Percentiles rank a stretch among this genome's conserved stretches.
These are phyloP conservation scores for Trichoderma koningiopsis DNA, from an alignment of 2,329 filamentous ascomycete genomes.

Conservation along the genomic window DNA sequence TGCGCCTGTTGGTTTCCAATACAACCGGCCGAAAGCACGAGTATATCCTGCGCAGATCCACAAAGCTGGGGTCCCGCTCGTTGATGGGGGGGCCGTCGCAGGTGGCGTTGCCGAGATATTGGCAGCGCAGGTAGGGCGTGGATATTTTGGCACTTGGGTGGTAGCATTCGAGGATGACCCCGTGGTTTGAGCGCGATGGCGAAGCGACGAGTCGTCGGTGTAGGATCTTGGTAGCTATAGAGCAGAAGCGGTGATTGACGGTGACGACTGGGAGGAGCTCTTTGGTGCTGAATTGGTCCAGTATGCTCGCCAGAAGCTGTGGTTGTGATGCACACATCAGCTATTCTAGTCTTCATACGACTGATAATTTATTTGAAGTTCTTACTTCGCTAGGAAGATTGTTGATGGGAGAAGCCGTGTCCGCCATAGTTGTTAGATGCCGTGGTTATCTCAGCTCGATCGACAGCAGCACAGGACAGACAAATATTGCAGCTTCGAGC, in stretches of 20 bases:
- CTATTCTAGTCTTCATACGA: background rate
- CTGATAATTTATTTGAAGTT: background rate
- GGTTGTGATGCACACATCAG: background rate
- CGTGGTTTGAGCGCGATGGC: constrained; percentile 44
- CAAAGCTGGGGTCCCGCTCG: constrained; percentile 31
- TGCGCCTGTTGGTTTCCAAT: constrained; percentile 53
- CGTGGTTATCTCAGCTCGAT: background rate
- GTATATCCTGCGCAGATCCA: constrained; percentile 61
- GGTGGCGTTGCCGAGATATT: constrained; percentile 61
- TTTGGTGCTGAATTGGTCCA: constrained; percentile 51
- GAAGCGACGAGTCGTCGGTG: constrained; percentile 60
- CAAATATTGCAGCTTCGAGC: background rate
- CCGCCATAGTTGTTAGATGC: background rate
- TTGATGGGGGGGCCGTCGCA: constrained; percentile 25
- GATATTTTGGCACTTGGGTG: constrained; percentile 70
- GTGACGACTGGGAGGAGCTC: constrained; percentile 59
- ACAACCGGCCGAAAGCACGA: constrained; percentile 69
- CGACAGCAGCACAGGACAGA: background rate
- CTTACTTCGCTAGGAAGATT: constrained; percentile 18
- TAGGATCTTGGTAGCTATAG: constrained; percentile 63
- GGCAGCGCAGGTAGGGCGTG: constrained; percentile 68
- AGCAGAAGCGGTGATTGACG: constrained; percentile 65
- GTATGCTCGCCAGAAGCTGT: constrained; percentile 54
- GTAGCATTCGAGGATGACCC: constrained; percentile 77
- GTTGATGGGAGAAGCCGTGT: constrained; percentile 1